phyloP scores from a whole-genome alignment of 345 rosid species.

The Citrus hindsii region DNA sequence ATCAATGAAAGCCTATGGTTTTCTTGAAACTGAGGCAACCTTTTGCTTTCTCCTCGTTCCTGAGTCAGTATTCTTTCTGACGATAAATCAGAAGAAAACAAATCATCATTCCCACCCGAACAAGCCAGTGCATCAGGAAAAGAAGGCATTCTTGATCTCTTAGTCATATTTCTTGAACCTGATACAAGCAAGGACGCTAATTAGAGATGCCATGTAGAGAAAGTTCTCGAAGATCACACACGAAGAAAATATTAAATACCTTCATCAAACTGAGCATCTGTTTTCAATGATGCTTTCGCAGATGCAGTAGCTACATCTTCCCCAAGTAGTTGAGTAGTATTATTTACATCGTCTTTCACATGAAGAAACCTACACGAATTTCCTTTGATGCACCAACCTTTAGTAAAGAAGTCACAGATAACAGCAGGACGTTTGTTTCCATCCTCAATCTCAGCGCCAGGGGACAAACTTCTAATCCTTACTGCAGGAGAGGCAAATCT shows the following conservation, averaged over 20 bases:
- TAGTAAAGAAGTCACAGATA: conserved; percentile 62
- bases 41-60: conserved; percentile 24
- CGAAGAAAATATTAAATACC: conserved; percentile 39
- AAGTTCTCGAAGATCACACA: conserved; percentile 16
- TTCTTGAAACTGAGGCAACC: conserved; percentile 22
- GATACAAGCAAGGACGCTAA: conserved; percentile 28
- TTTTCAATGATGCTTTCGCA: conserved; percentile 28
- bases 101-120: conserved; percentile 25
- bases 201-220: conserved; percentile 24
- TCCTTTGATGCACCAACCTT: conserved; percentile 89
- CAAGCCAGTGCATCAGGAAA: conserved; percentile 24
- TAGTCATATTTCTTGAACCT: conserved; percentile 35
- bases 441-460: conserved; percentile 27
- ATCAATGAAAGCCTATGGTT: conserved; percentile 21
- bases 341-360: conserved; percentile 31
- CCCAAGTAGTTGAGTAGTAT: conserved; percentile 23
- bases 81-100: conserved; percentile 25
- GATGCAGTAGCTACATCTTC: conserved; percentile 31
- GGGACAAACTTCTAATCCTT: conserved; percentile 37
- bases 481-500: conserved; percentile 40
- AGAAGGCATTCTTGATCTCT: conserved; percentile 22
- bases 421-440: conserved; percentile 48
- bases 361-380: conserved; percentile 77
- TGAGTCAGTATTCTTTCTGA: conserved; percentile 19
- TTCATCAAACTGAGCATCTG: conserved; percentile 33